Evolutionary conservation across 2,329 filamentous ascomycete genomes (phyloP).

Genomic region (Colletotrichum sansevieriae): DNA sequence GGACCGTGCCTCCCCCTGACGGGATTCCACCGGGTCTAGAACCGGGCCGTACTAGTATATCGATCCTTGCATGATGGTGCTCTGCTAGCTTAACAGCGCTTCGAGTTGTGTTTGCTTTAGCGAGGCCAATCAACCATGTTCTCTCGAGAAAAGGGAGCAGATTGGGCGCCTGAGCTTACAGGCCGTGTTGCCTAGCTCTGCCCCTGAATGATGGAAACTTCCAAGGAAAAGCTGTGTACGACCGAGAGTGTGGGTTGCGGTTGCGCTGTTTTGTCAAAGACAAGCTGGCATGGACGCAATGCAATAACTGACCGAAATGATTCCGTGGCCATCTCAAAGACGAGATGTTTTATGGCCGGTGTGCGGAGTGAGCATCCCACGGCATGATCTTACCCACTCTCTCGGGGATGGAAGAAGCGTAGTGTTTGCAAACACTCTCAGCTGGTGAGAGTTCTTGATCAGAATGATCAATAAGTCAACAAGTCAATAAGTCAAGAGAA

Average conservation of each 20-base stretch:
- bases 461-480: neutral
- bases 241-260: too few relatives aligned
- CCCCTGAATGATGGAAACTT: conserved; percentile 11
- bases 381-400: too few relatives aligned
- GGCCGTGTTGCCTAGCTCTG: neutral
- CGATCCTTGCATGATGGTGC: conserved; percentile 14
- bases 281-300: neutral
- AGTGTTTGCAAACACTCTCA: too few relatives aligned
- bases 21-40: conserved; percentile 32
- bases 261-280: neutral
- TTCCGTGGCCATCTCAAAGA: too few relatives aligned
- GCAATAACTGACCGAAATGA: too few relatives aligned
- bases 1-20: conserved; percentile 12
- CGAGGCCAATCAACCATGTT: neutral
- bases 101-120: neutral
- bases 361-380: too few relatives aligned
- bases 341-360: too few relatives aligned
- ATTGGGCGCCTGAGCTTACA: neutral
- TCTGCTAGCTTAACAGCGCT: neutral
- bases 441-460: too few relatives aligned
- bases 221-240: too few relatives aligned
- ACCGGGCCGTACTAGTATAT: conserved; percentile 13
- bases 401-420: too few relatives aligned
- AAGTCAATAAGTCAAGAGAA: neutral
- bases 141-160: neutral